Evolutionary conservation across 1,284 basidiomycete species (phyloP).

Genomic region (Porogramme epimiltina): DNA sequence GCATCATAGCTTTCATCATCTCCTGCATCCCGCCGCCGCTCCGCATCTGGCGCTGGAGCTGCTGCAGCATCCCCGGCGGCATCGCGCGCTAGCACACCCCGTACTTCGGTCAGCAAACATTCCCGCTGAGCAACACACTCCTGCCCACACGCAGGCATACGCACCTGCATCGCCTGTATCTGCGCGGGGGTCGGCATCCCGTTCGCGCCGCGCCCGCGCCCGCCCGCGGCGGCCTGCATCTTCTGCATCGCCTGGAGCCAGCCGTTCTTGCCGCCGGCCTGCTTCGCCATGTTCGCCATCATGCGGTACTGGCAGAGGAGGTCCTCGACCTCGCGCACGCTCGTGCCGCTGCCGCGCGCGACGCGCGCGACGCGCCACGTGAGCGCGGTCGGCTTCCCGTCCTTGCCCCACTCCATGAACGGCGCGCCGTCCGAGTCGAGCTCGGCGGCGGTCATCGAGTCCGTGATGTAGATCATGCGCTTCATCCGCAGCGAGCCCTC

Average conservation of each 20-base stretch:
- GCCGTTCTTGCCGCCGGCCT: slow-evolving; percentile 95
- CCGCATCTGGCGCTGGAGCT: slow-evolving; percentile 82
- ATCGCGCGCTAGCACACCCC: slow-evolving; percentile 64
- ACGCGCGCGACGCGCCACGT: slow-evolving; percentile 90
- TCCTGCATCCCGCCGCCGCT: slow-evolving; percentile 89
- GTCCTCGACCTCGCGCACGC: slow-evolving; percentile 96
- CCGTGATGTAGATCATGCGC: slow-evolving; percentile 98
- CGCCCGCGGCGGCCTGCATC: slow-evolving; percentile 84
- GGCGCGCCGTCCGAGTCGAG: slow-evolving; percentile 94
- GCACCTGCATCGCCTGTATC: slow-evolving; percentile 88
- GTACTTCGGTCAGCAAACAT: too few species aligned
- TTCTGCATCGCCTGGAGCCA: slow-evolving; percentile 91
- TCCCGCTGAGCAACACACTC: neutral
- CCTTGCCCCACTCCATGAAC: slow-evolving; percentile 84
- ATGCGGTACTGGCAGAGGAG: slow-evolving; percentile 93
- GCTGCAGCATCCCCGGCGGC: slow-evolving; percentile 88
- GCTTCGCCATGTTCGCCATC: slow-evolving; percentile 98
- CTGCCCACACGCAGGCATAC: slow-evolving; percentile 23
- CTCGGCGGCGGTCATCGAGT: slow-evolving; percentile 94
- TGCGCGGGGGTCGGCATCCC: slow-evolving; percentile 92
- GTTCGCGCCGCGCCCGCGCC: slow-evolving; percentile 80
- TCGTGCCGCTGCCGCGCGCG: slow-evolving; percentile 94
- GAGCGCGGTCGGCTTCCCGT: slow-evolving; percentile 79
- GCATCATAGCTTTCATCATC: slow-evolving; percentile 97
- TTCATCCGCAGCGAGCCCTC: slow-evolving; percentile 93